phyloP scores from a whole-genome alignment of 2,329 filamentous ascomycete species.

The Botrytis sinoallii region DNA sequence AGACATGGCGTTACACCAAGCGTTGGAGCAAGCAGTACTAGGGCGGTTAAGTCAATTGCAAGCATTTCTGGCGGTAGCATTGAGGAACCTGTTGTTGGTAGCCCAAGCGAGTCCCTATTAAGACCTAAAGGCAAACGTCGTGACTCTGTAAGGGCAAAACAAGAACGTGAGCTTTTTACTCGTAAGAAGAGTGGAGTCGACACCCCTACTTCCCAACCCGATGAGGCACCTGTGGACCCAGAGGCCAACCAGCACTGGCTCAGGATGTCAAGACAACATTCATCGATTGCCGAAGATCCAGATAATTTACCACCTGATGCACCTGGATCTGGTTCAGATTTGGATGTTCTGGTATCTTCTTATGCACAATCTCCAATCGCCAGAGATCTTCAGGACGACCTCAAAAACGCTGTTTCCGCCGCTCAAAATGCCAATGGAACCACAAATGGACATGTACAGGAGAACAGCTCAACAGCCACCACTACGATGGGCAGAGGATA shows the following conservation, averaged over 20 bases:
- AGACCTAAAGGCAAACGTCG: conserved; percentile 69
- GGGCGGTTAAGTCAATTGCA: conserved; percentile 84
- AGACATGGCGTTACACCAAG: conserved; percentile 64
- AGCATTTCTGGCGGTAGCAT: conserved; percentile 76
- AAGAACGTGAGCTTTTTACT: conserved; percentile 88
- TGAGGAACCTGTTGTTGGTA: conserved; percentile 58
- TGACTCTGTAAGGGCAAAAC: conserved; percentile 78
- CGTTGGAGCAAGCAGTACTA: conserved; percentile 79
- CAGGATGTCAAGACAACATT: conserved; percentile 52
- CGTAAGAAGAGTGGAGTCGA: conserved; percentile 65
- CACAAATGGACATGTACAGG: conserved; percentile 51
- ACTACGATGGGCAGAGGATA: conserved; percentile 73
- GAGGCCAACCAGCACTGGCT: conserved; percentile 57
- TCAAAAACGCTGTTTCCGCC: conserved; percentile 62
- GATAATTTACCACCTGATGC: conserved; percentile 61
- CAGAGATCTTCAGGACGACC: conserved; percentile 70
- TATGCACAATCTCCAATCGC: conserved; percentile 80
- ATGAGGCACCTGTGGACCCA: conserved; percentile 47
- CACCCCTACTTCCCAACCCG: conserved; percentile 63
- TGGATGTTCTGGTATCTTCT: conserved; percentile 75
- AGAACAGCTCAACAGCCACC: conserved; percentile 45
- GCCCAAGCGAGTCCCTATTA: conserved; percentile 55
- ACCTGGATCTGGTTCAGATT: conserved; percentile 62
- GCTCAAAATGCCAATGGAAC: conserved; percentile 66
- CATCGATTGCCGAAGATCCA: conserved; percentile 65